Evolutionary conservation across 2,329 filamentous ascomycete genomes (phyloP).

Genomic region (Harringtonia lauricola): DNA sequence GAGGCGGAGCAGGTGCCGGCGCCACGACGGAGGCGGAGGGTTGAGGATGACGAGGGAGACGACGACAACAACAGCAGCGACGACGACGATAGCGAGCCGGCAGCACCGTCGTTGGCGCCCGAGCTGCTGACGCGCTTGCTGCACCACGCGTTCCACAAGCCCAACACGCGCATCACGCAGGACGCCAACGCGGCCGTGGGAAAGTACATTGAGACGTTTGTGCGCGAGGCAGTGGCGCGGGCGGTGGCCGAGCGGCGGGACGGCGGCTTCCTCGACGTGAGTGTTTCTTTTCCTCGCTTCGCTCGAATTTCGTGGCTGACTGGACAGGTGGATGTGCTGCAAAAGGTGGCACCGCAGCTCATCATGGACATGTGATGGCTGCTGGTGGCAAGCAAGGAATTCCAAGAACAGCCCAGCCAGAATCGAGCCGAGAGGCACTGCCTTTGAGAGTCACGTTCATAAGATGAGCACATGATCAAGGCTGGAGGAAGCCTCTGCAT

Average conservation of each 20-base stretch:
- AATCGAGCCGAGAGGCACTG: no score
- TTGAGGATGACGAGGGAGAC: constrained; percentile 22
- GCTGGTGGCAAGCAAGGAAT: no score
- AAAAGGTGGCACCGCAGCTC: constrained; percentile 77
- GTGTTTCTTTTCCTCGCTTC: constrained; percentile 14
- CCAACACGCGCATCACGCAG: constrained; percentile 55
- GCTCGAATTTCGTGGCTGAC: not conserved
- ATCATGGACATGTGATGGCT: constrained; percentile 65
- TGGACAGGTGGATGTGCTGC: constrained; percentile 69
- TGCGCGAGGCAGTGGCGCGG: constrained; percentile 76
- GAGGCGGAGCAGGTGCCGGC: no score
- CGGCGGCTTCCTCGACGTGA: constrained; percentile 63
- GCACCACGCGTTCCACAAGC: constrained; percentile 64
- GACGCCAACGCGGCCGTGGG: constrained; percentile 68
- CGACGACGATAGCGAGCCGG: not conserved
- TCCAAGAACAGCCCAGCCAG: no score
- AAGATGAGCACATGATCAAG: no score
- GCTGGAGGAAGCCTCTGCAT: no score
- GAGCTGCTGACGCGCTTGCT: constrained; percentile 67
- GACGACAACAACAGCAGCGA: not conserved
- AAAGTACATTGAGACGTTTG: constrained; percentile 85
- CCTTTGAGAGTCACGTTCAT: no score
- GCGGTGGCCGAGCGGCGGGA: constrained; percentile 56
- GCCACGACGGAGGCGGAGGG: no score
- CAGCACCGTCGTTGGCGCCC: constrained; percentile 47